phyloP scores from a whole-genome alignment of 108 stramenopile species.

The Pseudonitzschia multiseries region DNA sequence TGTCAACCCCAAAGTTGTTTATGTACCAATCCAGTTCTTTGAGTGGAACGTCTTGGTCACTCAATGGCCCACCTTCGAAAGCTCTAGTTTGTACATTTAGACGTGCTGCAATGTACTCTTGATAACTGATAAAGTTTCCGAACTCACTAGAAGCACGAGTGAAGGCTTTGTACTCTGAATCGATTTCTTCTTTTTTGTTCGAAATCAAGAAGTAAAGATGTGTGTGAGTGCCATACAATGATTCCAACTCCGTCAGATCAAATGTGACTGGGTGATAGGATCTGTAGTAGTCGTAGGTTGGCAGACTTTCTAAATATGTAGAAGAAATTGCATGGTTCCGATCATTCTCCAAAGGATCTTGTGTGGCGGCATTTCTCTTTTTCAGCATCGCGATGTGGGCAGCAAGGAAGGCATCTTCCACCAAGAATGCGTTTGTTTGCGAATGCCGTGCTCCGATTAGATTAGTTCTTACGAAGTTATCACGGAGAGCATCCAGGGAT shows the following conservation, averaged over 20 bases:
- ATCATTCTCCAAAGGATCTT: neutral
- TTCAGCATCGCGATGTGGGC: constrained; percentile 35
- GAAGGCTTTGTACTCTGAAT: constrained; percentile 55
- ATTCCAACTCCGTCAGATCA: constrained; percentile 27
- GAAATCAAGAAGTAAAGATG: constrained; percentile 28
- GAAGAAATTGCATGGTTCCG: neutral
- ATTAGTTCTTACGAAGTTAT: constrained; percentile 42
- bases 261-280: constrained; percentile 55
- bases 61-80: constrained; percentile 33
- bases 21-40: constrained; percentile 50
- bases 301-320: constrained; percentile 36
- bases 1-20: constrained; percentile 30
- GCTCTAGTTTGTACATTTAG: constrained; percentile 64
- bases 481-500: constrained; percentile 71
- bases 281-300: constrained; percentile 44
- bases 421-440: constrained; percentile 48
- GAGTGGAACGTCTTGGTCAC: neutral
- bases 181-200: constrained; percentile 37
- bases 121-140: constrained; percentile 32
- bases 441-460: constrained; percentile 46
- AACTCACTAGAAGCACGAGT: constrained; percentile 38
- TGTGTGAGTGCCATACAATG: constrained; percentile 42
- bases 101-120: constrained; percentile 57
- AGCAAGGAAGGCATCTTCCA: constrained; percentile 61
- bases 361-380: neutral